phyloP scores from a whole-genome alignment of 208 protist species.

The Polymyxa betae region DNA sequence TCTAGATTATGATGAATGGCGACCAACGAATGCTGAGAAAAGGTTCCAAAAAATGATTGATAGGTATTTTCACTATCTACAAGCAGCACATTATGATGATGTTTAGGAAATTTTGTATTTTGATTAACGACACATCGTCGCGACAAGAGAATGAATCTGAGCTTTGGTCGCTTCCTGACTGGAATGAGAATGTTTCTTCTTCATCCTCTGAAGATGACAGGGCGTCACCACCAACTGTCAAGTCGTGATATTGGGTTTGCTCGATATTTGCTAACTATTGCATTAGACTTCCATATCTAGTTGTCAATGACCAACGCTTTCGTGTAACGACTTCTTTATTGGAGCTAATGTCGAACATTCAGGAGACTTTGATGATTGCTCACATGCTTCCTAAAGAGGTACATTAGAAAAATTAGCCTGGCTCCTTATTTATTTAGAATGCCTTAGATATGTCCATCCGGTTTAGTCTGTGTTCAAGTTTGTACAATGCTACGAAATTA shows the following conservation, averaged over 20 bases:
- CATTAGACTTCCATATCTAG: background rate
- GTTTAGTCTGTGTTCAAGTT: background rate
- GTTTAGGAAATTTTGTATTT: background rate
- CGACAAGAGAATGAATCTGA: background rate
- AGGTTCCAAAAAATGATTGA: background rate
- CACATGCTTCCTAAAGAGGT: background rate
- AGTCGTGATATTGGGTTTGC: background rate
- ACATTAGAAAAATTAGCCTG: background rate
- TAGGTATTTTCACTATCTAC: background rate
- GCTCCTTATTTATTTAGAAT: background rate
- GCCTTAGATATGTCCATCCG: background rate
- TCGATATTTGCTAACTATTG: background rate
- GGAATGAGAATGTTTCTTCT: background rate
- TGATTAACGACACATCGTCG: background rate
- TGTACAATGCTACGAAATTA: background rate
- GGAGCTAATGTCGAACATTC: background rate
- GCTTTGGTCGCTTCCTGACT: background rate
- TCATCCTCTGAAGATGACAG: background rate
- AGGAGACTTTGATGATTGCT: background rate
- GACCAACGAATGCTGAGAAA: background rate
- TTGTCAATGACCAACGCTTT: background rate
- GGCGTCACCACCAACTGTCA: background rate
- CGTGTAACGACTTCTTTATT: background rate
- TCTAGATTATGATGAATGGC: background rate
- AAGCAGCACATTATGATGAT: background rate